These are phyloP conservation scores for Botryotinia calthae DNA, from an alignment of 2,329 filamentous ascomycete genomes.

Conservation along the genomic window DNA sequence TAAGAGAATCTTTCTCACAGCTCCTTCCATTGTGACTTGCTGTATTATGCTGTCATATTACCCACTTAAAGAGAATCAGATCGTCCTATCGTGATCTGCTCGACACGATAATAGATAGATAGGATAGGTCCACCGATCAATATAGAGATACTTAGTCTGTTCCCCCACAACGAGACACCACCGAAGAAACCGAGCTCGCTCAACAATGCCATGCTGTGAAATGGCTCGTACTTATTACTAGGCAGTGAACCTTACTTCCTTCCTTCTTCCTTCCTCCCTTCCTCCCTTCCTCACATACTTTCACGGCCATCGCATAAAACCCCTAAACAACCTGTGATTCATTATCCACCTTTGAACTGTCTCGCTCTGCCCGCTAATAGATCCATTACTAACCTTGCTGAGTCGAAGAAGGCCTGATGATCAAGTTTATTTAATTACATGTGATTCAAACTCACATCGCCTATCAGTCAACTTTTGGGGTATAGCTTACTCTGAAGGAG, in stretches of 20 bases:
- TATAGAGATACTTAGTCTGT: not conserved
- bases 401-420: not conserved
- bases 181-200: conserved; percentile 1
- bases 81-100: not conserved
- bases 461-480: conserved; percentile 1
- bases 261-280: not conserved
- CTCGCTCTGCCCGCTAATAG: not conserved
- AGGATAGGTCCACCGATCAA: not conserved
- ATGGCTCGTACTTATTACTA: not conserved
- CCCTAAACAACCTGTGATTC: not conserved
- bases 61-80: not conserved
- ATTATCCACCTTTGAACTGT: not conserved
- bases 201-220: not conserved
- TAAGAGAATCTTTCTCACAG: not conserved
- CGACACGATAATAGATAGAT: not conserved
- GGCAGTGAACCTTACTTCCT: not conserved
- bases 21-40: not conserved
- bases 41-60: conserved; percentile 3
- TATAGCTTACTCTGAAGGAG: conserved; percentile 2
- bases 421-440: conserved; percentile 1
- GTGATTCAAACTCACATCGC: not conserved
- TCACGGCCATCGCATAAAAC: not conserved
- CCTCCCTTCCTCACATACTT: not conserved
- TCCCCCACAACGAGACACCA: not conserved
- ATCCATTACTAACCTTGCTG: not conserved